Percentiles rank a stretch among this genome's conserved stretches.
Conservation (phyloP, 2,329 filamentous ascomycete species). For the Pseudodiploospora longispora region DNA sequence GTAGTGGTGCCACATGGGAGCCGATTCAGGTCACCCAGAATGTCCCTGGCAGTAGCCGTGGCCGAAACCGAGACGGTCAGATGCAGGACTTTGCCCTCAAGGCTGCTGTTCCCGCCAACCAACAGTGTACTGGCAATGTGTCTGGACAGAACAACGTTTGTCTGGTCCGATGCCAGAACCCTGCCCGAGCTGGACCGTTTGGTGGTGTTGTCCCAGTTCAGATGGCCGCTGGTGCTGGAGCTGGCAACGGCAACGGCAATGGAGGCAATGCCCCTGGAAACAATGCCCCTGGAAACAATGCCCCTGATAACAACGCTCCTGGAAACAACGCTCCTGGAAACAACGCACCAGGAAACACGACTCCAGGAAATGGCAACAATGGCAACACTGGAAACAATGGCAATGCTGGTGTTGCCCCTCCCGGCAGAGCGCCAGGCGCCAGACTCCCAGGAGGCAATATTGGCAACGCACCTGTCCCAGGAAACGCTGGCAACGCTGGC, state of each 20-base stretch:
- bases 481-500: slow-evolving; percentile 4
- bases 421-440: too few relatives aligned
- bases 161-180: slow-evolving; percentile 56
- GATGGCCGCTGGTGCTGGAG: slow-evolving; percentile 23
- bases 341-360: not conserved
- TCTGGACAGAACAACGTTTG: slow-evolving; percentile 53
- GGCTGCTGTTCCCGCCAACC: slow-evolving; percentile 46
- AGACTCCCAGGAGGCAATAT: too few relatives aligned
- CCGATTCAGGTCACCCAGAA: slow-evolving; percentile 43
- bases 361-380: not conserved
- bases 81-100: slow-evolving; percentile 42
- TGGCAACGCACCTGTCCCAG: too few relatives aligned
- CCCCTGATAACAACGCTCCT: too few relatives aligned
- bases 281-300: not conserved
- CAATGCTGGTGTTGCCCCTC: not conserved
- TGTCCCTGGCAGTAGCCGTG: slow-evolving; percentile 18
- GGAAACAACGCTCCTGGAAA: not conserved
- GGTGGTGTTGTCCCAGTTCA: slow-evolving; percentile 53
- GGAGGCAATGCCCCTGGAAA: not conserved
- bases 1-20: slow-evolving; percentile 44
- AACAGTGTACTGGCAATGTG: slow-evolving; percentile 51
- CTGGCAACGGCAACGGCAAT: slow-evolving; percentile 3
- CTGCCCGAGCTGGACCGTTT: slow-evolving; percentile 52
- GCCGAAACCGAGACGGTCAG: slow-evolving; percentile 35
- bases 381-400: not conserved